These are phyloP conservation scores for Ballota nigra DNA, from an alignment of 257 asterid species.

Conservation along the genomic window DNA sequence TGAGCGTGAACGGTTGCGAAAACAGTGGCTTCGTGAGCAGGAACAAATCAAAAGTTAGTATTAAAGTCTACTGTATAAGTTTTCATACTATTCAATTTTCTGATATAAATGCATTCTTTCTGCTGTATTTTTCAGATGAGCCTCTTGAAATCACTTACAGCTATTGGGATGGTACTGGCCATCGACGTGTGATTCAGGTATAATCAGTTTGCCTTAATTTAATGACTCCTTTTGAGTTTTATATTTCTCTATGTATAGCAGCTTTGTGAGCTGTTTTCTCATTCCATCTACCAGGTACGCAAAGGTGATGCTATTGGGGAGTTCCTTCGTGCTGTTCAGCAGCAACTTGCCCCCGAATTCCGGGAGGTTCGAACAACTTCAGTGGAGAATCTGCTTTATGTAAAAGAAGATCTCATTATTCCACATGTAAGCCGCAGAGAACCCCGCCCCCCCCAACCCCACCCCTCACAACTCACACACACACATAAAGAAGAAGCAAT, in stretches of 20 bases:
- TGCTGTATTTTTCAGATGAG: slow-evolving; percentile 55
- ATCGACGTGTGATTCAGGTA: slow-evolving; percentile 87
- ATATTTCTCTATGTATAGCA: neutral
- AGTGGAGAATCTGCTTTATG: slow-evolving; percentile 94
- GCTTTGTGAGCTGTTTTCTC: neutral
- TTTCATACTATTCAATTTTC: slow-evolving; percentile 13
- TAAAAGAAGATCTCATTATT: slow-evolving; percentile 96
- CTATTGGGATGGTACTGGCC: slow-evolving; percentile 99
- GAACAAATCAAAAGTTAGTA: slow-evolving; percentile 78
- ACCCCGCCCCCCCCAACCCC: neutral
- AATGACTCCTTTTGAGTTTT: neutral
- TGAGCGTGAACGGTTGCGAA: slow-evolving; percentile 91
- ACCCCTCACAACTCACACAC: too few species aligned
- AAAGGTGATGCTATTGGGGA: slow-evolving; percentile 95
- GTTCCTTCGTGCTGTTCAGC: slow-evolving; percentile 95
- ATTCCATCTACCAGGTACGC: slow-evolving; percentile 53
- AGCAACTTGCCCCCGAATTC: slow-evolving; percentile 98
- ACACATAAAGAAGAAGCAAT: neutral
- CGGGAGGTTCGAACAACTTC: slow-evolving; percentile 95
- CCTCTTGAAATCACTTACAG: slow-evolving; percentile 96
- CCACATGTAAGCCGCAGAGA: slow-evolving; percentile 75
- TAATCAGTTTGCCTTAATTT: neutral
- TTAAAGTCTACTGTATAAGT: neutral
- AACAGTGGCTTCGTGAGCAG: slow-evolving; percentile 91
- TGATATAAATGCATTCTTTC: slow-evolving; percentile 24